phyloP scores from a whole-genome alignment of 2,329 filamentous ascomycete genomes.

The Monosporascus sp. region DNA sequence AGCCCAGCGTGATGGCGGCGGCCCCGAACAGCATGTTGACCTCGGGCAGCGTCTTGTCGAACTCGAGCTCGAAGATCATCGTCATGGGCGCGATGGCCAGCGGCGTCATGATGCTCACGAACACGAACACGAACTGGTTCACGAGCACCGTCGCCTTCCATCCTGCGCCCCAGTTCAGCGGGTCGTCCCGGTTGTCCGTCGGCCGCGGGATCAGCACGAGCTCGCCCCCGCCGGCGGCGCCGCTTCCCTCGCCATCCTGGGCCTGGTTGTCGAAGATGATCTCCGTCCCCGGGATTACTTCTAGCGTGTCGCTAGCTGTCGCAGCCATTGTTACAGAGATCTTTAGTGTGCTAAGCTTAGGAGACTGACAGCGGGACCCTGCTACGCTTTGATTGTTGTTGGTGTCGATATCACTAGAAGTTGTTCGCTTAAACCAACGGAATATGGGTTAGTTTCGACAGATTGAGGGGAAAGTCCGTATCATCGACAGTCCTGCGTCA shows the following conservation, averaged over 20 bases:
- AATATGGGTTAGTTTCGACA: too few relatives aligned
- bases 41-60: conserved; percentile 25
- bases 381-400: too few relatives aligned
- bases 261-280: conserved; percentile 10
- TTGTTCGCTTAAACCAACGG: too few relatives aligned
- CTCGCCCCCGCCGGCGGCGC: conserved; percentile 3
- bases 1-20: conserved; percentile 28
- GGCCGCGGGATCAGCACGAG: conserved; percentile 21
- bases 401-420: too few relatives aligned
- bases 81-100: conserved; percentile 31
- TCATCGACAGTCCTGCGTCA: too few relatives aligned
- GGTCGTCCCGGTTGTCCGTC: conserved; percentile 16
- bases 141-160: conserved; percentile 28
- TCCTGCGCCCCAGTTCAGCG: conserved; percentile 26
- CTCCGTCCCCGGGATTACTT: conserved; percentile 15
- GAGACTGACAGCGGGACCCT: too few relatives aligned
- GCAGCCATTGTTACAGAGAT: neutral
- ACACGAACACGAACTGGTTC: conserved; percentile 29
- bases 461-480: too few relatives aligned
- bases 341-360: too few relatives aligned
- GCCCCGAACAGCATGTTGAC: conserved; percentile 30
- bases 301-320: neutral
- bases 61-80: conserved; percentile 28
- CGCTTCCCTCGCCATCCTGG: neutral
- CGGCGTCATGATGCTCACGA: conserved; percentile 29